phyloP scores from a whole-genome alignment of 306 rosid genomes.

The Echinosophora koreensis region DNA sequence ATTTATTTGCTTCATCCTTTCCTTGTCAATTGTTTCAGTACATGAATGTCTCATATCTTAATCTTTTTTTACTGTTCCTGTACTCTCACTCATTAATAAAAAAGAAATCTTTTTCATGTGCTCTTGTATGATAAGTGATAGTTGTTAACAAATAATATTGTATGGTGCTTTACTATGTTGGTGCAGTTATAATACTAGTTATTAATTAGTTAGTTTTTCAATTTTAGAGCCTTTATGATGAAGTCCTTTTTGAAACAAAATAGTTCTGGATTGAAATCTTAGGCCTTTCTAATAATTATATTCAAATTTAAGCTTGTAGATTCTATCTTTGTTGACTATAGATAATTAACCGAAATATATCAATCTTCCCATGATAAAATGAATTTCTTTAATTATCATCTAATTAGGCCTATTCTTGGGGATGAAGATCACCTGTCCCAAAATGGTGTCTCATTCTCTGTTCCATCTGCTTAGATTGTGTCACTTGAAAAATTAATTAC shows the following conservation, averaged over 20 bases:
- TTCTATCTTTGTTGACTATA: background rate
- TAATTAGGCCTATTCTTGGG: background rate
- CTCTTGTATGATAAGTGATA: background rate
- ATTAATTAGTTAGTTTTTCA: too few species aligned
- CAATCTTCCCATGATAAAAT: background rate
- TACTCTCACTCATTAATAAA: too few species aligned
- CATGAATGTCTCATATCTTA: background rate
- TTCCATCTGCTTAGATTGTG: too few species aligned
- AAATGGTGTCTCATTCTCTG: too few species aligned
- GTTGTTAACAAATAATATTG: background rate
- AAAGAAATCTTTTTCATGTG: too few species aligned
- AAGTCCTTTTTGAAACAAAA: background rate
- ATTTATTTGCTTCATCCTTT: background rate
- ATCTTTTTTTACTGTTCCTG: too few species aligned
- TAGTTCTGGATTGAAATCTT: background rate
- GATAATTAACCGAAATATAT: background rate
- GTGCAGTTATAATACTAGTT: constrained; percentile 2
- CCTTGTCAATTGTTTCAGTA: background rate
- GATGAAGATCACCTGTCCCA: too few species aligned
- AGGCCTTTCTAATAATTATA: background rate
- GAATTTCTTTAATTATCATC: background rate
- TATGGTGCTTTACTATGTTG: background rate
- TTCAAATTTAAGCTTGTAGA: background rate
- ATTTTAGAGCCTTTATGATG: background rate
- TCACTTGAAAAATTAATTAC: too few species aligned